These are phyloP conservation scores for Globisporangium yorkense DNA, from an alignment of 352 stramenopile species.

Conservation along the genomic window DNA sequence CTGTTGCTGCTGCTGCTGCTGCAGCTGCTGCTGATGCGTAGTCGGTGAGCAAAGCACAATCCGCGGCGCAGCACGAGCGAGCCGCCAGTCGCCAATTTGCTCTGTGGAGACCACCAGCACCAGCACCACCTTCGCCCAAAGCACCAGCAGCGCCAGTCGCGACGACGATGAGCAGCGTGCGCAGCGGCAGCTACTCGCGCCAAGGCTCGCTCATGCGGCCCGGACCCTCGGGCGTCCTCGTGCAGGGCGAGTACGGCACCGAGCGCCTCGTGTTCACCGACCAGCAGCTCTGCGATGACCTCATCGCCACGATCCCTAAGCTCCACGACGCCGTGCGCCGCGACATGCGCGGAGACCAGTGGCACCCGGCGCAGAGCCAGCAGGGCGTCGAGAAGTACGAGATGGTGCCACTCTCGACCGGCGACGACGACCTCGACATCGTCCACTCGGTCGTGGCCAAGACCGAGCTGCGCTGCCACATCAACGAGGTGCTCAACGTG, in stretches of 20 bases:
- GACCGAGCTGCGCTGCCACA: constrained; percentile 42
- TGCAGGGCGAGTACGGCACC: constrained; percentile 7
- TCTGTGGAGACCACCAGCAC: background rate
- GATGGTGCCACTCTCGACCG: constrained; percentile 22
- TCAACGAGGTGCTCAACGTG: constrained; percentile 63
- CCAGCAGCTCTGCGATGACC: constrained; percentile 52
- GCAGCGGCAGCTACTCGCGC: background rate
- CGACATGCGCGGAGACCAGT: constrained; percentile 26
- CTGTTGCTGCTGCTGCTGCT: no score
- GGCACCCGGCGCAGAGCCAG: constrained; percentile 29
- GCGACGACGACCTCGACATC: constrained; percentile 39
- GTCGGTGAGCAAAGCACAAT: no score
- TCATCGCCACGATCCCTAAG: constrained; percentile 55
- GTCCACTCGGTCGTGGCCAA: constrained; percentile 45
- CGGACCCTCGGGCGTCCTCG: constrained; percentile 4
- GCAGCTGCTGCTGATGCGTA: no score
- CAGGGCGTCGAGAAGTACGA: constrained; percentile 40
- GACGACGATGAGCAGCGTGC: background rate
- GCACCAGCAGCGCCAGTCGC: no score
- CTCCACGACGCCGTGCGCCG: constrained; percentile 32
- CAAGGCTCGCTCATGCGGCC: background rate
- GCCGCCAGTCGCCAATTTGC: background rate
- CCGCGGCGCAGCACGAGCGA: no score
- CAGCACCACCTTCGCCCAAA: background rate
- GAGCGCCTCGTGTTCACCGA: constrained; percentile 39